phyloP scores from a whole-genome alignment of 2,329 filamentous ascomycete species.

The Aureobasidium vineae region DNA sequence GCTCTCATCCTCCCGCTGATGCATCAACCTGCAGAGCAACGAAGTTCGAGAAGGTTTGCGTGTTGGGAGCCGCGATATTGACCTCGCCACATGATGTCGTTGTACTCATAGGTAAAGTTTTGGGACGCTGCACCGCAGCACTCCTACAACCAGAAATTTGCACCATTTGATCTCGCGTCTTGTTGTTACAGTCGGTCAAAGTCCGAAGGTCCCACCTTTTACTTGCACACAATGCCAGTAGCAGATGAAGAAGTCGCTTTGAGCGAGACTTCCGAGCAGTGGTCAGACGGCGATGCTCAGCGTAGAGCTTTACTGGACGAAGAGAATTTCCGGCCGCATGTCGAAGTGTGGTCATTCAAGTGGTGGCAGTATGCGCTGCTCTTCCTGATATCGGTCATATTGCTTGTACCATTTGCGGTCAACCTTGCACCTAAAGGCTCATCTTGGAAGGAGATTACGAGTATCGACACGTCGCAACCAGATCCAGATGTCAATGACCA shows the following conservation, averaged over 20 bases:
- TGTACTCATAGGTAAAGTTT: not conserved
- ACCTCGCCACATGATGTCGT: constrained; percentile 3
- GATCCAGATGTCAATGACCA: not conserved
- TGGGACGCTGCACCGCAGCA: not conserved
- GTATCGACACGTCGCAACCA: not conserved
- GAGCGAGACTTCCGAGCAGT: constrained; percentile 1
- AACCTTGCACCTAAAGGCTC: constrained; percentile 18
- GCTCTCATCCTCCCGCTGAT: constrained; percentile 8
- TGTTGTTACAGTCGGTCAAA: not conserved
- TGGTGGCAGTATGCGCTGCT: constrained; percentile 28
- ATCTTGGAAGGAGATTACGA: not conserved
- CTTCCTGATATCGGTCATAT: constrained; percentile 21
- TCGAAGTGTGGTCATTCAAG: constrained; percentile 19
- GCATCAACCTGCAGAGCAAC: constrained; percentile 1
- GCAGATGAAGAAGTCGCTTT: constrained; percentile 9
- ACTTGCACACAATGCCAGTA: not conserved
- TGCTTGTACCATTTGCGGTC: constrained; percentile 27
- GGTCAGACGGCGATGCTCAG: constrained; percentile 26
- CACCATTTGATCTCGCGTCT: not conserved
- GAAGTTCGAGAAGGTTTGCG: constrained; percentile 7
- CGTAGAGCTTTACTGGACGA: constrained; percentile 30
- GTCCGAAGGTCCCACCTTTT: not conserved
- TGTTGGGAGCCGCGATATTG: not conserved
- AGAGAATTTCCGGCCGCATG: constrained; percentile 28
- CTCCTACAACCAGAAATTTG: not conserved